Conservation (phyloP, 495 filamentous ascomycete species). For the Aspergillus ellipticus region DNA sequence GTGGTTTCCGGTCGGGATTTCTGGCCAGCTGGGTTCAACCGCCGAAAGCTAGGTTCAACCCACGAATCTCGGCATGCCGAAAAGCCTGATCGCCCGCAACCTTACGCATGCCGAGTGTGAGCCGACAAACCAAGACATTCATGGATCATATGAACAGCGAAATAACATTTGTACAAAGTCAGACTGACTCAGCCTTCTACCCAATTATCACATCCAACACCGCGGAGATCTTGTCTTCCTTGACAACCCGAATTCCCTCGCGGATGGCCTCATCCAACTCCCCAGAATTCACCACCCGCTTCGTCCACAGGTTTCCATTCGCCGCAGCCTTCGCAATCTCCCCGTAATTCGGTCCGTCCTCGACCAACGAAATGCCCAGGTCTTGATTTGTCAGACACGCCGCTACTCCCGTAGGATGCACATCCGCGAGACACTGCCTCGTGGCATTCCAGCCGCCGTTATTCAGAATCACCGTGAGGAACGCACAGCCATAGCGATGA, state of each 20-base stretch:
- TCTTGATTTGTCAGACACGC: conserved; percentile 14
- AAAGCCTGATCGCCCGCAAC: no score
- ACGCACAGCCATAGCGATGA: conserved; percentile 22
- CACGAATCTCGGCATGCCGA: no score
- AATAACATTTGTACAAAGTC: no score
- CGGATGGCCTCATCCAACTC: conserved; percentile 5
- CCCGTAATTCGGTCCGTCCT: conserved; percentile 21
- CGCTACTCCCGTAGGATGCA: conserved; percentile 15
- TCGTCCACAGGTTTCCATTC: conserved; percentile 21
- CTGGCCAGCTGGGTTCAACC: no score
- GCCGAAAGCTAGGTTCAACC: no score
- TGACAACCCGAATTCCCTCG: conserved; percentile 2
- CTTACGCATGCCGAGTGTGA: no score
- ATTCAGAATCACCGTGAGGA: conserved; percentile 30
- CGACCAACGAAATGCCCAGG: conserved; percentile 18
- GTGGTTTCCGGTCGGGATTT: no score
- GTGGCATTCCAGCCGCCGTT: conserved; percentile 25
- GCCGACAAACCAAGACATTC: no score
- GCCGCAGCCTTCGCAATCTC: conserved; percentile 19
- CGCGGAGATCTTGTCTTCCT: not conserved
- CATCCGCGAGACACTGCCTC: conserved; percentile 15
- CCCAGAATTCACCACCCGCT: not conserved
- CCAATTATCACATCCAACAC: conserved; percentile 3
- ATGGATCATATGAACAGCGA: no score
- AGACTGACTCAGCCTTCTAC: not conserved